Conservation (phyloP, 768 basidiomycete species). For the Candolleomyces aberdarensis region DNA sequence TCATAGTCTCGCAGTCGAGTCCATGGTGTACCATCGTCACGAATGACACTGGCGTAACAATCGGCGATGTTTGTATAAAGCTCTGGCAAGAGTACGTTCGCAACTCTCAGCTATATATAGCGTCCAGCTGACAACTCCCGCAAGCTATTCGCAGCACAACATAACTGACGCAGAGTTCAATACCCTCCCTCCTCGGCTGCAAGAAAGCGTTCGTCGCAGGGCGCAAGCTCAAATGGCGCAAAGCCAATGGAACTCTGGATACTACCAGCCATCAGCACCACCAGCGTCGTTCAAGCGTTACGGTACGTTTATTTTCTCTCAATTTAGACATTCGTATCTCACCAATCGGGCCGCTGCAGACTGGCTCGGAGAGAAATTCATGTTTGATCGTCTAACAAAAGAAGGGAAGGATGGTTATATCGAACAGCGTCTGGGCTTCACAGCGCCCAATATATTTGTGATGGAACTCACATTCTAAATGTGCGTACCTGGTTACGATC, state of each 20-base stretch:
- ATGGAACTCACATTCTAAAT: conserved; percentile 49
- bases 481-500: background rate
- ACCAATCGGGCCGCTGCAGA: conserved; percentile 36
- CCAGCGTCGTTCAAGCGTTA: conserved; percentile 61
- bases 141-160: conserved; percentile 65
- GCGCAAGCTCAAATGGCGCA: conserved; percentile 36
- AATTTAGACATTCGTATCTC: background rate
- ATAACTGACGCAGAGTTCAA: conserved; percentile 67
- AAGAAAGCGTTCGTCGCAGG: conserved; percentile 69
- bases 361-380: conserved; percentile 73
- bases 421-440: conserved; percentile 62
- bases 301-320: conserved; percentile 22
- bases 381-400: conserved; percentile 61
- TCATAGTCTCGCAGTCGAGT: conserved; percentile 51
- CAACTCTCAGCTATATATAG: conserved; percentile 22
- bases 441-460: conserved; percentile 76
- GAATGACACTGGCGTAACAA: conserved; percentile 70
- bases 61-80: conserved; percentile 64
- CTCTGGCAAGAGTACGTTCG: conserved; percentile 71
- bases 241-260: conserved; percentile 25
- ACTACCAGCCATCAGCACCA: conserved; percentile 47
- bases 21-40: conserved; percentile 77
- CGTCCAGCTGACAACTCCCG: background rate
- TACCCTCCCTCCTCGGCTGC: conserved; percentile 56
- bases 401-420: conserved; percentile 55